Conservation (phyloP, 495 filamentous ascomycete genomes). For the Astrothelium subdiscretum region DNA sequence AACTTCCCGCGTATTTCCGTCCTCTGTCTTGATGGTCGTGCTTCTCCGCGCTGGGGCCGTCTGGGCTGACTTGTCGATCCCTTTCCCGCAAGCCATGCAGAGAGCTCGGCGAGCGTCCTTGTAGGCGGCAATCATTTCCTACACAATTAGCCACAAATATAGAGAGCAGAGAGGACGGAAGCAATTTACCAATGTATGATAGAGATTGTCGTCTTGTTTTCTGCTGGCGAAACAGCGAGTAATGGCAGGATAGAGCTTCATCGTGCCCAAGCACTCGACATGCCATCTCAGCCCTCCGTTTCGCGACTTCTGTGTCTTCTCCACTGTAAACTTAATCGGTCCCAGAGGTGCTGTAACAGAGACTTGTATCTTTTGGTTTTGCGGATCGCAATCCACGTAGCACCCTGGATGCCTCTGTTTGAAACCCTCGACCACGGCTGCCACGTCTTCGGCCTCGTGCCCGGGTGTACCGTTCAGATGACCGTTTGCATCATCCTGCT, state of each 20-base stretch:
- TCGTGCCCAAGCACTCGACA: conserved; percentile 16
- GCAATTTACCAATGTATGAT: conserved; percentile 16
- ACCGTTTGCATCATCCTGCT: conserved; percentile 4
- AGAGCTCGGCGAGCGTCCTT: conserved; percentile 6
- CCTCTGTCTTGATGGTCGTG: conserved; percentile 4
- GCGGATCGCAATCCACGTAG: conserved; percentile 3
- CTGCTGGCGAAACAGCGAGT: conserved; percentile 16
- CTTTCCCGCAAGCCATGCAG: conserved; percentile 16
- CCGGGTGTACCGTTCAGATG: not conserved
- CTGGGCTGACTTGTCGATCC: conserved; percentile 6
- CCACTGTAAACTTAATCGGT: conserved; percentile 12
- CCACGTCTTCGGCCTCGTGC: not conserved
- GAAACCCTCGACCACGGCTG: conserved; percentile 6
- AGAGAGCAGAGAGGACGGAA: not conserved
- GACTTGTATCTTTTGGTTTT: conserved; percentile 9
- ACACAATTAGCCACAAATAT: not conserved
- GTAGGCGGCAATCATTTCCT: conserved; percentile 25
- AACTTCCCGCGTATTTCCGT: not conserved
- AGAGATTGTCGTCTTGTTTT: conserved; percentile 11
- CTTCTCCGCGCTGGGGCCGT: conserved; percentile 16
- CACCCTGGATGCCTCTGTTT: conserved; percentile 7
- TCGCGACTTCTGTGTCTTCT: conserved; percentile 10
- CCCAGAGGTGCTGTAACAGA: not conserved
- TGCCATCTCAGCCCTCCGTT: conserved; percentile 8
- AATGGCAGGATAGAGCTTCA: conserved; percentile 6